A percentile compares a stretch with the other conserved stretches of the same genome.
Conservation (phyloP, 495 filamentous ascomycete species). For the Copromyces sp. region DNA sequence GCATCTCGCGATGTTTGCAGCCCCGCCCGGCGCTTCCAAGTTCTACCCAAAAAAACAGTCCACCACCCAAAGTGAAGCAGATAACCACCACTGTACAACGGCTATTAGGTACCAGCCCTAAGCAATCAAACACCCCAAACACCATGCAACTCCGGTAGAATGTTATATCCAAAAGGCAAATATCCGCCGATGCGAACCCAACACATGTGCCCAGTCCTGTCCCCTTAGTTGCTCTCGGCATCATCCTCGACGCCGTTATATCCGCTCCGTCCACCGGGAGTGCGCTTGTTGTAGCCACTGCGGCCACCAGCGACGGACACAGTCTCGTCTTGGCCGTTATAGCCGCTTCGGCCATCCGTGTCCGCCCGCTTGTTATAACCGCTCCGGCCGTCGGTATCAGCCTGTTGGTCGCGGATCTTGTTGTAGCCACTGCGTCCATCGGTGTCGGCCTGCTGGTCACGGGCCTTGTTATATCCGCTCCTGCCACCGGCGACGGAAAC, state of each 20-base stretch:
- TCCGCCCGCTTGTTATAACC: not conserved
- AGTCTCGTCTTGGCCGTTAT: not conserved
- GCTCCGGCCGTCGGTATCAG: not conserved
- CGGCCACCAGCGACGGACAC: not conserved
- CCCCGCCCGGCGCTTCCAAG: not conserved
- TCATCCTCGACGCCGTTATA: not conserved
- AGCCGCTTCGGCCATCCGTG: not conserved
- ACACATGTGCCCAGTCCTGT: not conserved
- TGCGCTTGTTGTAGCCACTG: not conserved
- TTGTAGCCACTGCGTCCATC: not conserved
- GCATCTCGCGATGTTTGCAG: not conserved
- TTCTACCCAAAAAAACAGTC: not conserved
- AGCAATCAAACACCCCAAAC: not conserved
- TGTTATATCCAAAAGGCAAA: not conserved
- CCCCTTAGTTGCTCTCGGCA: not conserved
- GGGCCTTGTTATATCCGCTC: not conserved
- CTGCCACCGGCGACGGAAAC: not conserved
- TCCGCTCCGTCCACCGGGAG: not conserved
- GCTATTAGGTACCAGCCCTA: not conserved
- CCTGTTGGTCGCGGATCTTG: not conserved
- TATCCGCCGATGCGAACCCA: not conserved
- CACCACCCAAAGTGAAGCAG: not conserved
- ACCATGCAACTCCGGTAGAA: not conserved
- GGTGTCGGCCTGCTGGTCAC: not conserved
- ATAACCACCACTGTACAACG: not conserved